Evolutionary conservation across 441 rosid genomes (phyloP).

Genomic region (Arabidopsis lyrata): DNA sequence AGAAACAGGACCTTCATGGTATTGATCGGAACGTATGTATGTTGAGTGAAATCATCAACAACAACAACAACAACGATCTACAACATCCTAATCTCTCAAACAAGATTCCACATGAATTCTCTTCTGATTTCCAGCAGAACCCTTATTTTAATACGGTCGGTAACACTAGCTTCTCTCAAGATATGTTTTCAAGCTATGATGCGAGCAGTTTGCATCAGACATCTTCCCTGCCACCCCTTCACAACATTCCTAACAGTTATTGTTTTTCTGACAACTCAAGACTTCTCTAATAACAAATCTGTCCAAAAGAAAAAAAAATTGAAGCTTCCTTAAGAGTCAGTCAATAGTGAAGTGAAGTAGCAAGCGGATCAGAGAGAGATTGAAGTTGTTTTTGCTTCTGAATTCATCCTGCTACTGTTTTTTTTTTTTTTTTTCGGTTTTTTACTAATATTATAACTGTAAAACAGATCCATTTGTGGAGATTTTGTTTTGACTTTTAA

Average conservation of each 20-base stretch:
- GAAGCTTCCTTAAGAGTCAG: neutral
- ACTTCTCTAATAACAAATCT: neutral
- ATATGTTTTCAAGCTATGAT: constrained; percentile 9
- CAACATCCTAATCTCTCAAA: constrained; percentile 12
- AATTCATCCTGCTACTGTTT: neutral
- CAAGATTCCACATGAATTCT: constrained; percentile 15
- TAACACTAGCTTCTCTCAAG: constrained; percentile 13
- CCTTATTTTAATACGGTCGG: constrained; percentile 6
- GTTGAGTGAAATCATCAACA: constrained; percentile 10
- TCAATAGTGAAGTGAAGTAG: neutral
- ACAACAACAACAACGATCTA: neutral
- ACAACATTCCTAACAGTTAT: constrained; percentile 21
- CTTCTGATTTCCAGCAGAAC: constrained; percentile 5
- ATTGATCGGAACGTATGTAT: constrained; percentile 7
- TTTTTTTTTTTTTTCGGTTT: neutral
- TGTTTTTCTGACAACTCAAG: constrained; percentile 19
- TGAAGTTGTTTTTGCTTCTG: neutral
- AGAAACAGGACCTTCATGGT: constrained; percentile 16
- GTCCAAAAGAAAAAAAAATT: neutral
- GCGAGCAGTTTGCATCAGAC: constrained; percentile 7
- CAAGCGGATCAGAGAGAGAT: neutral
- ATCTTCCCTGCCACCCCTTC: constrained; percentile 15
- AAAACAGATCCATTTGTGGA: constrained; percentile 2
- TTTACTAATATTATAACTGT: neutral
- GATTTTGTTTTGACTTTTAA: neutral